Evolutionary conservation across 768 basidiomycete genomes (phyloP), one percentile per base, ranked within the genome.

Genomic region (Botryobasidium botryosum): DNA sequence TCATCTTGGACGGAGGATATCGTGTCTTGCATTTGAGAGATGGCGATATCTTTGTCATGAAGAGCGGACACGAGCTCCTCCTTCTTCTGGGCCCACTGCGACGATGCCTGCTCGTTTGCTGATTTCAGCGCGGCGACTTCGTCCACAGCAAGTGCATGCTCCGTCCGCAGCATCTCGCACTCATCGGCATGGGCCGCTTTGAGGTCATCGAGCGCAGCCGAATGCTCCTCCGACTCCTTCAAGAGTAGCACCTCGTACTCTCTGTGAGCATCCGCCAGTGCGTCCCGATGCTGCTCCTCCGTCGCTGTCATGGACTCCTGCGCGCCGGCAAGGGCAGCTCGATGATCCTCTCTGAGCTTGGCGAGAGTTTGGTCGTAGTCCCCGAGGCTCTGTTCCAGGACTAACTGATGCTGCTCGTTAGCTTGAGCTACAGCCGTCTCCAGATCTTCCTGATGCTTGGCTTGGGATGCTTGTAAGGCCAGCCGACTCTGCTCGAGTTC

Each of bases 21-120:
- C 43, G 75, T 67, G 46, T 67, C 56, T 51, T 79, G 68, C 53
- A 78, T 57, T 7, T 59, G 57, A 29, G 56, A 57, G 47, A 82
- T 68, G 21, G 58, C 54, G 15, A 56, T 54, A 2, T 63, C 52
- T 56, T 79, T 79, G 55, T 76, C 68, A 20, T 60, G 59, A 26
- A 81, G 43, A 1, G 66, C 63, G 28, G 61, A 57, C 49, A 73
- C 60, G 48, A 65, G 64, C 18, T 52, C 40, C 7, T 35, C 44
- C 25, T 55, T 58, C 18, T 50, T 51, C 49, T 62, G 52, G 35
- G 61, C 63, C 29, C 56, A 63, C n/a, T 61, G 56, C 23, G 52
- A 49, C 2, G 50, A 51, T 29, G 62, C 53, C 45, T 71, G 62
- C 67, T 71, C 50, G 57, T 71, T 56, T 6, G 63, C 57, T 24